phyloP scores from a whole-genome alignment of 331 rosid species.

The Arachis monticola region DNA sequence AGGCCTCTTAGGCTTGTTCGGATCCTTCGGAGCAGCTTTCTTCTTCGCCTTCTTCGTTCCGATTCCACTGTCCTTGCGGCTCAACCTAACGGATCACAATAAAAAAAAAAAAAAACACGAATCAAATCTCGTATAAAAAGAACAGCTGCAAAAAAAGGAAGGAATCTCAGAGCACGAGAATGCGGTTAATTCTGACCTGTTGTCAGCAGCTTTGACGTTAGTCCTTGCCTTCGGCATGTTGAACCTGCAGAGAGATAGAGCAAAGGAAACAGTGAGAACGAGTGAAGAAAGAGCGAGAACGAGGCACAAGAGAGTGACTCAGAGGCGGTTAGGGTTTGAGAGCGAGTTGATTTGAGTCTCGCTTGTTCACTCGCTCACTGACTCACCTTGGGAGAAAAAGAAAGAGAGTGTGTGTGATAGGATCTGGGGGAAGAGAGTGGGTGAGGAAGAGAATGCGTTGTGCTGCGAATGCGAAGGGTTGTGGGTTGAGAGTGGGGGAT shows the following conservation, averaged over 20 bases:
- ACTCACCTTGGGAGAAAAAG: neutral
- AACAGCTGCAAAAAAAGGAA: neutral
- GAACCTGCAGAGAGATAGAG: slow-evolving; percentile 35
- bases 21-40: slow-evolving; percentile 73
- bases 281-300: neutral
- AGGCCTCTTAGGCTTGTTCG: slow-evolving; percentile 93
- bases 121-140: slow-evolving; percentile 26
- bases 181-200: slow-evolving; percentile 44
- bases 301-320: slow-evolving; percentile 9
- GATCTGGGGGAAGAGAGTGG: neutral
- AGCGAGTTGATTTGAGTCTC: neutral
- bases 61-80: slow-evolving; percentile 62
- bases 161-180: neutral
- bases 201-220: slow-evolving; percentile 54
- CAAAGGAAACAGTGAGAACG: neutral
- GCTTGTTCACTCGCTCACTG: neutral
- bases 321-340: slow-evolving; percentile 7
- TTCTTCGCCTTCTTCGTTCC: slow-evolving; percentile 56
- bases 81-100: slow-evolving; percentile 52
- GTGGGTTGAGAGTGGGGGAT: slow-evolving; percentile 29
- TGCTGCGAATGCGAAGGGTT: neutral
- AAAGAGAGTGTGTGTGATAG: neutral
- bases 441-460: neutral
- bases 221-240: slow-evolving; percentile 63
- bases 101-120: neutral